Conservation (phyloP, 306 rosid species). For the Quercus rubra region DNA sequence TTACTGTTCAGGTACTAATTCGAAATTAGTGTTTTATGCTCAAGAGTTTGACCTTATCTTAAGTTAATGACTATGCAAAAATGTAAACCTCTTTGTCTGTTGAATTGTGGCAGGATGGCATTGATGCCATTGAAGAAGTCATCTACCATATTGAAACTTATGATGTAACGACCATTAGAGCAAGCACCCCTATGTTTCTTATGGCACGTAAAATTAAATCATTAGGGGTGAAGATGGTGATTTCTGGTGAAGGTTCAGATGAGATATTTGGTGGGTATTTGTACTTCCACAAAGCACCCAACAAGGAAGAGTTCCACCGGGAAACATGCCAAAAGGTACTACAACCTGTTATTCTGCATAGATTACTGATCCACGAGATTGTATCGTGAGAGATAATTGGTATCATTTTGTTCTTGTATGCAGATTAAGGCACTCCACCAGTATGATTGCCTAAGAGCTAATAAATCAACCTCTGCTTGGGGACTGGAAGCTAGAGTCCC, state of each 20-base stretch:
- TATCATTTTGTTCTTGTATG: slow-evolving; percentile 7
- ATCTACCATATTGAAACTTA: slow-evolving; percentile 91
- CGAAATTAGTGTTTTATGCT: background rate
- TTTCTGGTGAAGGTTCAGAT: slow-evolving; percentile 98
- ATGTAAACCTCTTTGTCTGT: background rate
- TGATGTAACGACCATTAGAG: slow-evolving; percentile 93
- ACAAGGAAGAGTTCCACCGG: slow-evolving; percentile 89
- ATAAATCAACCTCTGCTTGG: slow-evolving; percentile 93
- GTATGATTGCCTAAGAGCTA: slow-evolving; percentile 89
- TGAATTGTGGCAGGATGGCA: slow-evolving; percentile 64
- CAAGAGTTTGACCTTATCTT: background rate
- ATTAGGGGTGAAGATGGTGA: slow-evolving; percentile 90
- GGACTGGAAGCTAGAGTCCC: slow-evolving; percentile 96
- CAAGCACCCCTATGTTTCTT: slow-evolving; percentile 97
- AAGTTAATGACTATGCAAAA: background rate
- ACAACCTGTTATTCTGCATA: background rate
- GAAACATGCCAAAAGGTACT: slow-evolving; percentile 94
- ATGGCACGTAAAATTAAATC: slow-evolving; percentile 97
- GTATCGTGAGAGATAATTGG: background rate
- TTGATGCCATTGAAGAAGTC: slow-evolving; percentile 95
- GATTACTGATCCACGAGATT: background rate
- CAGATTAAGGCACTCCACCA: slow-evolving; percentile 91
- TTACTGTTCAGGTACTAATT: slow-evolving; percentile 76
- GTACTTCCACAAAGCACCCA: slow-evolving; percentile 98
- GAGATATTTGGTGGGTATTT: slow-evolving; percentile 94